phyloP scores from a whole-genome alignment of 768 basidiomycete genomes.

The Hirschioporus abietinus region DNA sequence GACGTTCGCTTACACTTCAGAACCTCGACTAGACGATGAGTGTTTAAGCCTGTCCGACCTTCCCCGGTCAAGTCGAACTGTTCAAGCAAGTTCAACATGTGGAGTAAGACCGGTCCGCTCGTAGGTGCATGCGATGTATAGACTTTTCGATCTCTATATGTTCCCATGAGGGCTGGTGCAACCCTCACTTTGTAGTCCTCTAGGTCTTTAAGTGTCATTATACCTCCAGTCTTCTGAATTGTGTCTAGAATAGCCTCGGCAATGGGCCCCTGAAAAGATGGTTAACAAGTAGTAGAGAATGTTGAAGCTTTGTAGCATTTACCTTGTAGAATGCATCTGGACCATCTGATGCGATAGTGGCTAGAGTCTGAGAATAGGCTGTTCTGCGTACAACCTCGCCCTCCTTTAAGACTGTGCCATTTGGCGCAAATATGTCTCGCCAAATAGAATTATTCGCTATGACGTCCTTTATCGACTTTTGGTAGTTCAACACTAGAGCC shows the following conservation, averaged over 20 bases:
- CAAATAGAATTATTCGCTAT: conserved; percentile 71
- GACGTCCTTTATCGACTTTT: conserved; percentile 40
- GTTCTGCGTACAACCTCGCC: conserved; percentile 70
- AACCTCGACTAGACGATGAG: conserved; percentile 79
- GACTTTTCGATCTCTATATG: conserved; percentile 70
- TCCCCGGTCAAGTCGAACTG: conserved; percentile 47
- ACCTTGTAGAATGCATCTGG: conserved; percentile 80
- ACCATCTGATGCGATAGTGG: conserved; percentile 68
- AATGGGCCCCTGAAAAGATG: conserved; percentile 56
- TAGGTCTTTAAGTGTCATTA: conserved; percentile 73
- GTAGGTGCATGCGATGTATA: conserved; percentile 85
- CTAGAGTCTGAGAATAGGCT: conserved; percentile 75
- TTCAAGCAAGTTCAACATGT: conserved; percentile 89
- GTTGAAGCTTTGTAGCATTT: conserved; percentile 15
- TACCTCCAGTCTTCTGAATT: conserved; percentile 67
- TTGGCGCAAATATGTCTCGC: conserved; percentile 77
- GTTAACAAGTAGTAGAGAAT: conserved; percentile 14
- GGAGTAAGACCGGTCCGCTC: conserved; percentile 82
- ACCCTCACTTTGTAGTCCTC: conserved; percentile 64
- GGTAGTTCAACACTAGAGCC: conserved; percentile 5
- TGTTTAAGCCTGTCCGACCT: conserved; percentile 55
- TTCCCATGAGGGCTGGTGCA: conserved; percentile 68
- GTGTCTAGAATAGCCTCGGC: conserved; percentile 76
- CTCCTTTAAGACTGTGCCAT: conserved; percentile 61
- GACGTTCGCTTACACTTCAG: conserved; percentile 67